A percentile compares a stretch with the other conserved stretches of the same genome.
Evolutionary conservation across 208 protist species (phyloP).

Genomic region (Zelonia costaricensis): DNA sequence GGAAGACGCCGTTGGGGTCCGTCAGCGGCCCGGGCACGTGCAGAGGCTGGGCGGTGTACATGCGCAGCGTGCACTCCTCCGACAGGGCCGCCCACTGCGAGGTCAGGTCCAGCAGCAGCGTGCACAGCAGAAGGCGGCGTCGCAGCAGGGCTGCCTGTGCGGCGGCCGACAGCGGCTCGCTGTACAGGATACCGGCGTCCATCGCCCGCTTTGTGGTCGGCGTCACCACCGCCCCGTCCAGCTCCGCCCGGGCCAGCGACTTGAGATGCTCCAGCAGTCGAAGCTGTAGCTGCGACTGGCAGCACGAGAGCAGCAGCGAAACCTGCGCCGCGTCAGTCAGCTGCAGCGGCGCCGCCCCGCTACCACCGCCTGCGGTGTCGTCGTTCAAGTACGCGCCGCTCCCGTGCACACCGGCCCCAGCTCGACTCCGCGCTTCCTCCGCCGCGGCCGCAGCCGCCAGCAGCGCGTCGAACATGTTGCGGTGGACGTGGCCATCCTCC

Average conservation of each 20-base stretch:
- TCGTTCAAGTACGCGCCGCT: neutral
- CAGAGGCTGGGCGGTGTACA: slow-evolving; percentile 22
- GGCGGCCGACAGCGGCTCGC: slow-evolving; percentile 14
- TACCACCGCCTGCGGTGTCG: neutral
- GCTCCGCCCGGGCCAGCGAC: slow-evolving; percentile 12
- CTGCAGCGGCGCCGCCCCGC: neutral
- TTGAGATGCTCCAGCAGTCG: slow-evolving; percentile 26
- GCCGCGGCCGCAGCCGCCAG: slow-evolving; percentile 11
- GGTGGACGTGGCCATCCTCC: slow-evolving; percentile 3
- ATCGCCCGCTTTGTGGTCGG: slow-evolving; percentile 29
- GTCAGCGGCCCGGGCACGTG: slow-evolving; percentile 26
- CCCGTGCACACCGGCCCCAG: neutral
- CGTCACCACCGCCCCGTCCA: slow-evolving; percentile 15
- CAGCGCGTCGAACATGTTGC: slow-evolving; percentile 22
- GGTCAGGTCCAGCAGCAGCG: slow-evolving; percentile 34
- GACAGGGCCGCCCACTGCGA: slow-evolving; percentile 20
- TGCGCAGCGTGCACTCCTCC: slow-evolving; percentile 27
- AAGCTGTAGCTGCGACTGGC: slow-evolving; percentile 33
- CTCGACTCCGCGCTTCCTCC: neutral
- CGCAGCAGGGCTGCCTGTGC: slow-evolving; percentile 13
- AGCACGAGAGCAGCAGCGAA: slow-evolving; percentile 29
- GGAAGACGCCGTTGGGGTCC: slow-evolving; percentile 66
- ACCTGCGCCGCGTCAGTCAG: slow-evolving; percentile 22
- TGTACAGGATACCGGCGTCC: slow-evolving; percentile 18
- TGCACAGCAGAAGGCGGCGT: slow-evolving; percentile 37